Conservation (phyloP, 176 grass and related monocot genomes). For the Eleusine indica region DNA sequence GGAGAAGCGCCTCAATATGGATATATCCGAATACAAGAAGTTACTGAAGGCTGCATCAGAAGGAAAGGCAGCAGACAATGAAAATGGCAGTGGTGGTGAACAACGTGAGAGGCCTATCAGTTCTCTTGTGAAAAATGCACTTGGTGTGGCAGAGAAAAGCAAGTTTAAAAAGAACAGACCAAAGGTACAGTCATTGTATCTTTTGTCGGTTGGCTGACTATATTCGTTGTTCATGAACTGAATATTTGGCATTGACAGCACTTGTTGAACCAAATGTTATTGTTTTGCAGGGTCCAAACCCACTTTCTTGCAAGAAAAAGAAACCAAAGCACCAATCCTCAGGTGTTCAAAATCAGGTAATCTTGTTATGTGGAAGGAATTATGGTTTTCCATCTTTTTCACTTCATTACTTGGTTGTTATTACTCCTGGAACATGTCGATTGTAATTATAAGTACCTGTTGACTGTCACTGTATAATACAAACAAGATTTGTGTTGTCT, state of each 20-base stretch:
- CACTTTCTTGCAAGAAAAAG: constrained; percentile 98
- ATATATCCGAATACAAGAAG: constrained; percentile 60
- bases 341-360: constrained; percentile 53
- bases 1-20: constrained; percentile 72
- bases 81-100: constrained; percentile 42
- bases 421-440: too few species aligned
- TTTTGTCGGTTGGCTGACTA: background rate
- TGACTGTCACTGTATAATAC: background rate
- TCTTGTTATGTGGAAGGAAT: background rate
- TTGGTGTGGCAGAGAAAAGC: constrained; percentile 53
- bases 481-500: background rate
- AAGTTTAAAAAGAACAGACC: constrained; percentile 82
- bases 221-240: background rate
- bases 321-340: constrained; percentile 53
- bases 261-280: constrained; percentile 23
- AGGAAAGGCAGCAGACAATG: constrained; percentile 19
- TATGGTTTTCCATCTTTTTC: background rate
- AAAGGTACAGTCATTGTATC: constrained; percentile 56
- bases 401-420: background rate
- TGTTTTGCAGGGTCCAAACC: constrained; percentile 82
- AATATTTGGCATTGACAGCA: background rate
- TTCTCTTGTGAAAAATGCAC: constrained; percentile 45
- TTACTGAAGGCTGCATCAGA: constrained; percentile 52
- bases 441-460: background rate
- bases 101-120: constrained; percentile 29